Base-by-base conservation (phyloP, 768 basidiomycete species). In the Clavulina sp. region DNA sequence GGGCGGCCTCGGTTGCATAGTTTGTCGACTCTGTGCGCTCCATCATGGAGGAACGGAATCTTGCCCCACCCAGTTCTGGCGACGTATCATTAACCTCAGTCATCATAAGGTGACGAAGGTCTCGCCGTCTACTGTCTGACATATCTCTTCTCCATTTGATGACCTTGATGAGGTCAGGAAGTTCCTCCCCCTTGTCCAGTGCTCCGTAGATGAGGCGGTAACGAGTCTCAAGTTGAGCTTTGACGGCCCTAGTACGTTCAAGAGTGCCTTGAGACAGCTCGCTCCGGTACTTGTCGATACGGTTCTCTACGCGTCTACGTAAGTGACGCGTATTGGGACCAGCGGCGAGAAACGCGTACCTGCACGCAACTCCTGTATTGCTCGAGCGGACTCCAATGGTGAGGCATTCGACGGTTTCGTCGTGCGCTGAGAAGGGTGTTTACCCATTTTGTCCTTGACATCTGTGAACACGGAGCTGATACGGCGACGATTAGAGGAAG, bases 181-280 rank as follows among this genome's bases (percentile, higher is more conserved):
- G 52, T 13, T 43, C 28, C 23, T 50, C 30, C 41, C 53, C 49
- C 3, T 16, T 18, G 19, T 53, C 49, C 16, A 56, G 38, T 6
- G 54, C 54, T 16, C 28, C 21, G 41, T 49, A 54, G 4, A 55
- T 30, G 16, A 48, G 29, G 16, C 30, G 16, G 34, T 55, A 55
- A 13, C 55, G 55, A 23, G 32, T 36, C 7, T 41, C 54, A 33
- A 56, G 48, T 32, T 56, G 53, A n/a, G 41, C 54, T 26, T 24
- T 34, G 9, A 47, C 38, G 5, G 48, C 48, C 23, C 38, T 18
- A 21, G 51, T 54, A 23, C 55, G 54, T 30, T 56, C 40, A 18
- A 41, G n/a, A 41, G 48, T 49, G 31, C 48, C 28, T 16, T 9
- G 48, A 16, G 16, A 16, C 7, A 49, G 24, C 28, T 7, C 16